Base-by-base conservation (phyloP, 139 green algal genomes). In the Trebouxia sp. region DNA sequence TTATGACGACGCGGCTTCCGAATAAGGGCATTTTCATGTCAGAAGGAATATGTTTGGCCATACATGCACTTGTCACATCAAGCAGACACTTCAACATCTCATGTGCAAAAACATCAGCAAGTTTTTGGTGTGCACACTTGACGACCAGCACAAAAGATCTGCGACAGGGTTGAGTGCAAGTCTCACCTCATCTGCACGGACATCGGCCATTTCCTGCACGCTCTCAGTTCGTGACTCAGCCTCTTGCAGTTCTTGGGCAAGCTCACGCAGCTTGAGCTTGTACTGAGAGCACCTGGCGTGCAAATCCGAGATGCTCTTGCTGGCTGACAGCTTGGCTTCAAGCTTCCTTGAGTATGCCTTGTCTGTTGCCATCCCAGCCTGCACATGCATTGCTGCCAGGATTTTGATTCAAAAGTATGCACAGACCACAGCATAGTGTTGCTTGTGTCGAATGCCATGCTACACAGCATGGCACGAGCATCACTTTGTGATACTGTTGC, bases 291-390 rank as follows among this genome's bases (percentile, higher is more conserved):
- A 81, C 15, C 79, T 39, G n/a, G 47, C 17, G 35, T 90, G 80
- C 70, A 87, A 28, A 42, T 85, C 88, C 12, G 32, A 70, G 10
- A 70, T 43, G 28, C 51, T 62, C 30, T 82, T 85, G 43, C 77
- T 55, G 5, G 80, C 66, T 28, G 83, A 66, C 38, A 92, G 35
- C 58, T 76, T 85, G 11, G 77, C 42, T 76, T 92, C 88, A 20
- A 92, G 79, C 65, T 90, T 88, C 30, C 83, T 76, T 7, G 87
- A 77, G 35, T 91, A 88, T 22, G 83, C 74, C 55, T 89, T 86
- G 17, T 90, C 80, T 32, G 77, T 50, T 10, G 75, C 67, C 58
- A 82, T 32, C 28, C 30, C 56, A 28, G 84, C 81, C 76, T 92
- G 84, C 20, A 82, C 26, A 0, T 20, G 26, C 41, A 56, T 12